phyloP scores from a whole-genome alignment of 306 rosid genomes.

The Pyrus bretschneideri region DNA sequence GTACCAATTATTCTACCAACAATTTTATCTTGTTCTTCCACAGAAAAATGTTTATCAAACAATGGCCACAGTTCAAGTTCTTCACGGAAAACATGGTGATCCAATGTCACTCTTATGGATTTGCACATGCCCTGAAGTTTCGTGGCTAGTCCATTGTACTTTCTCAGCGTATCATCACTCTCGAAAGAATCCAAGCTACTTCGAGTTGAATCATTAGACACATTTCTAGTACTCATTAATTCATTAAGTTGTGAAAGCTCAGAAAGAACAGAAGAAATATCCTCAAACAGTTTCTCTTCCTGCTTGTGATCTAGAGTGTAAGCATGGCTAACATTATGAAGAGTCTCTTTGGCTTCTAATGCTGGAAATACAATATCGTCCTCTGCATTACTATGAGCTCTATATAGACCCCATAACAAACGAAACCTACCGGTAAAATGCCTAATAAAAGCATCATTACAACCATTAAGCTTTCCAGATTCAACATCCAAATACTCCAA shows the following conservation, averaged over 20 bases:
- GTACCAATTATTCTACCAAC: slow-evolving; percentile 90
- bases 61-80: slow-evolving; percentile 90
- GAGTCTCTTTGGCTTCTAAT: slow-evolving; percentile 40
- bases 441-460: slow-evolving; percentile 27
- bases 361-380: slow-evolving; percentile 46
- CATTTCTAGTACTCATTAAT: neutral
- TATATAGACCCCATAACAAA: slow-evolving; percentile 41
- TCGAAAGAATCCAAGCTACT: neutral
- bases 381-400: slow-evolving; percentile 53
- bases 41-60: slow-evolving; percentile 77
- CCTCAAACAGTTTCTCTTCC: slow-evolving; percentile 39
- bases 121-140: slow-evolving; percentile 97
- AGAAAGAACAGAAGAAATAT: slow-evolving; percentile 32
- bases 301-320: slow-evolving; percentile 46
- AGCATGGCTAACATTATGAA: slow-evolving; percentile 45
- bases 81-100: slow-evolving; percentile 86
- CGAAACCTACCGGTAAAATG: slow-evolving; percentile 42
- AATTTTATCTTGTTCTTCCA: slow-evolving; percentile 91
- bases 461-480: slow-evolving; percentile 34
- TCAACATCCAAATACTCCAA: slow-evolving; percentile 40
- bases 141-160: slow-evolving; percentile 34
- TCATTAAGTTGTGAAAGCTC: slow-evolving; percentile 28
- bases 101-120: slow-evolving; percentile 76
- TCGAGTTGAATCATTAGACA: slow-evolving; percentile 1
- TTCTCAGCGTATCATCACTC: slow-evolving; percentile 17